phyloP scores from a whole-genome alignment of 2,329 filamentous ascomycete species.

The Colletotrichum tamarilloi region DNA sequence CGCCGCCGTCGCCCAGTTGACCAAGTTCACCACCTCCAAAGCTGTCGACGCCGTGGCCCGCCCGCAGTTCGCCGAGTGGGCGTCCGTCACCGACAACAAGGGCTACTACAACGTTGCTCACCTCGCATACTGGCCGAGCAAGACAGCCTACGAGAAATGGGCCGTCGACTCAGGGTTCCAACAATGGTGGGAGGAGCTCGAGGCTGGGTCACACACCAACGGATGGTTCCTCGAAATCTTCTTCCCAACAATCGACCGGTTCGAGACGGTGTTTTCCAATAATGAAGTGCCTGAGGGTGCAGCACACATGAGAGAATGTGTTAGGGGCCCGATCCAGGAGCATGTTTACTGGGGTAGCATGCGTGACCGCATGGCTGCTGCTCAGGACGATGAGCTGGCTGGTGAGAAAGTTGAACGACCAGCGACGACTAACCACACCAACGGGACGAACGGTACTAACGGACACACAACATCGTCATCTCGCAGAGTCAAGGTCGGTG shows the following conservation, averaged over 20 bases:
- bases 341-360: slow-evolving; percentile 60
- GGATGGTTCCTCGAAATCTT: slow-evolving; percentile 58
- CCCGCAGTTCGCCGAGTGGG: slow-evolving; percentile 32
- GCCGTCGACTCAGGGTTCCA: slow-evolving; percentile 47
- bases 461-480: neutral
- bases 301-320: slow-evolving; percentile 50
- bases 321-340: slow-evolving; percentile 51
- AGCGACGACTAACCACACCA: slow-evolving; percentile 29
- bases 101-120: slow-evolving; percentile 39
- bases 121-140: slow-evolving; percentile 52
- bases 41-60: neutral
- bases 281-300: slow-evolving; percentile 51
- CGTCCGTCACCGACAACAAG: slow-evolving; percentile 32
- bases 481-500: slow-evolving; percentile 41
- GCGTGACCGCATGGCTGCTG: slow-evolving; percentile 53
- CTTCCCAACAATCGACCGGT: slow-evolving; percentile 52
- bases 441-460: slow-evolving; percentile 32
- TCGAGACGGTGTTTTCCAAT: slow-evolving; percentile 55
- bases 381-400: slow-evolving; percentile 49
- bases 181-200: slow-evolving; percentile 49
- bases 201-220: slow-evolving; percentile 38
- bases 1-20: slow-evolving; percentile 17
- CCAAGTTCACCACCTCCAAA: slow-evolving; percentile 24
- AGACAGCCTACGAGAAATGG: slow-evolving; percentile 45
- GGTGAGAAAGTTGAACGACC: slow-evolving; percentile 38